Conservation (phyloP, 2,329 filamentous ascomycete species). For the Coleophoma eucalyptorum region DNA sequence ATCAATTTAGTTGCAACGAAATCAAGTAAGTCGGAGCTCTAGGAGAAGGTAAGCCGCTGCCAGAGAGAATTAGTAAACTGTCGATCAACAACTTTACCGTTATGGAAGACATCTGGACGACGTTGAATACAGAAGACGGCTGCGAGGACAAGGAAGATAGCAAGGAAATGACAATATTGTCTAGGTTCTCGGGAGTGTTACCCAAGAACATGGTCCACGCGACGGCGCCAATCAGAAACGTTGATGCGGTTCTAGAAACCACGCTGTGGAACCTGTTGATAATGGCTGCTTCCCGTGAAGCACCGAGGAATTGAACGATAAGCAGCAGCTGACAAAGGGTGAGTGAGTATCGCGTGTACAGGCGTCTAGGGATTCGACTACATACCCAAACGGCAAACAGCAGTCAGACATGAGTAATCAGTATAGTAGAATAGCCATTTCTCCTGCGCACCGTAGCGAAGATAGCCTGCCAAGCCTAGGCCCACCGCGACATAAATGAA, state of each 20-base stretch:
- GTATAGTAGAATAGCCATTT: slow-evolving; percentile 6
- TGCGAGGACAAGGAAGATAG: slow-evolving; percentile 3
- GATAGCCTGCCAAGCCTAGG: slow-evolving; percentile 49
- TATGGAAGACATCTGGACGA: slow-evolving; percentile 59
- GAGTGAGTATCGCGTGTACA: too few relatives aligned
- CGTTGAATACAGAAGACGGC: slow-evolving; percentile 44
- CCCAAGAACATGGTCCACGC: slow-evolving; percentile 3
- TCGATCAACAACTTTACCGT: slow-evolving; percentile 58
- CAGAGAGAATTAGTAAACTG: slow-evolving; percentile 57
- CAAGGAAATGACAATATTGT: slow-evolving; percentile 2
- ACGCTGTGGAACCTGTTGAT: slow-evolving; percentile 12
- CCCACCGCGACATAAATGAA: slow-evolving; percentile 46
- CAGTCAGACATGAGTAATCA: slow-evolving; percentile 54
- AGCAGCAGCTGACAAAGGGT: slow-evolving; percentile 43
- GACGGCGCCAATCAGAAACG: slow-evolving; percentile 9
- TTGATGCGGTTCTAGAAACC: slow-evolving; percentile 9
- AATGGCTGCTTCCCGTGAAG: slow-evolving; percentile 7
- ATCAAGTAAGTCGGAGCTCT: slow-evolving; percentile 51
- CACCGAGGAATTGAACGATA: slow-evolving; percentile 27
- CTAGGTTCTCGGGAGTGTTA: neutral
- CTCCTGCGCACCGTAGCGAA: slow-evolving; percentile 40
- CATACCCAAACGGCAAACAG: slow-evolving; percentile 58
- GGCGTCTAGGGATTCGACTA: slow-evolving; percentile 8
- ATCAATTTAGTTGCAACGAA: slow-evolving; percentile 55
- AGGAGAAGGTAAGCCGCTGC: slow-evolving; percentile 60